These are phyloP conservation scores for Cicer cuneatum DNA, from an alignment of 306 rosid genomes.

Conservation along the genomic window DNA sequence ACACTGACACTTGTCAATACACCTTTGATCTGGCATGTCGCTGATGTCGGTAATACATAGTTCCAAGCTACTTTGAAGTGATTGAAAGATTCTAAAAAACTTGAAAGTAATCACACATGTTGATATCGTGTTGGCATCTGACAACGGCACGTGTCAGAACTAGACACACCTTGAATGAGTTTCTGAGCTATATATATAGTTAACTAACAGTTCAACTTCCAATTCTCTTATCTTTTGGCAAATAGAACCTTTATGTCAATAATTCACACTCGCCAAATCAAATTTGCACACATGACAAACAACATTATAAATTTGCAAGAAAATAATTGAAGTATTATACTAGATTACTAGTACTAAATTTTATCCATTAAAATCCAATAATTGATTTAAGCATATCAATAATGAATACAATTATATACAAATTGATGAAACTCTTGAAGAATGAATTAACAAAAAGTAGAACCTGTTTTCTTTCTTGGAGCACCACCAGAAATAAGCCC, in stretches of 20 bases:
- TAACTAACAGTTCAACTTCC: not conserved
- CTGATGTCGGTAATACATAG: too few species aligned
- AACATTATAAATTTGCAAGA: not conserved
- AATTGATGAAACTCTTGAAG: slow-evolving; percentile 31
- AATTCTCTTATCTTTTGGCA: not conserved
- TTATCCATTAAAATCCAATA: not conserved
- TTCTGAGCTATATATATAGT: too few species aligned
- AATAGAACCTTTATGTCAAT: slow-evolving; percentile 14
- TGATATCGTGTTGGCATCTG: too few species aligned
- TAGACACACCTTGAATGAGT: too few species aligned
- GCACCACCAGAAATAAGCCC: slow-evolving; percentile 47
- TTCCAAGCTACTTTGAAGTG: too few species aligned
- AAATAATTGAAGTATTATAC: slow-evolving; percentile 9
- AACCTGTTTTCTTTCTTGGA: slow-evolving; percentile 65
- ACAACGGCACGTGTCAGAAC: too few species aligned
- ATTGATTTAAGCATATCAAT: not conserved
- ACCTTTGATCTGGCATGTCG: too few species aligned
- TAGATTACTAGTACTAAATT: not conserved
- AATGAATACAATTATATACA: slow-evolving; percentile 12
- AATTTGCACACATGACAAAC: not conserved
- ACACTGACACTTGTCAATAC: too few species aligned
- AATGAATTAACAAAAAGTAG: not conserved
- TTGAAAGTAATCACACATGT: too few species aligned
- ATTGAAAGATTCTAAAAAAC: too few species aligned
- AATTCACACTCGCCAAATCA: slow-evolving; percentile 5